Evolutionary conservation across 2,329 filamentous ascomycete genomes (phyloP).

Genomic region (Diplodia corticola): DNA sequence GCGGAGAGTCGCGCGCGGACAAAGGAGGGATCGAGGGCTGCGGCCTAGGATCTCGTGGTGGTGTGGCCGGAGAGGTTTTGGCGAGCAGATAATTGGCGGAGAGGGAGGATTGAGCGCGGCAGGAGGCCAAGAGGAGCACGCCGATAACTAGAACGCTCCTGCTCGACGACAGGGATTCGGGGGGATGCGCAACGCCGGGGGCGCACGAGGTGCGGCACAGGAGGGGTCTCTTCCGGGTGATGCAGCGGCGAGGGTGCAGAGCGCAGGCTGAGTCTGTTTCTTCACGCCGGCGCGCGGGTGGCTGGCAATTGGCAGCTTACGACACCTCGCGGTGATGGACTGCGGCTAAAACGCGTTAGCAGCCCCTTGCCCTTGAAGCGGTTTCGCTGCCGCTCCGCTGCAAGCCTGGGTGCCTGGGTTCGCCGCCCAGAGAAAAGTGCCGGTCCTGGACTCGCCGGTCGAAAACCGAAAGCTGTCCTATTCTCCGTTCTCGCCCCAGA

Average conservation of each 20-base stretch:
- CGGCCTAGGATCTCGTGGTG: background rate
- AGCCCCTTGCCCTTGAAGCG: conserved; percentile 19
- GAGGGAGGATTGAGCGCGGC: conserved; percentile 20
- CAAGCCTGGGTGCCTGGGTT: background rate
- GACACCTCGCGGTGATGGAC: conserved; percentile 9
- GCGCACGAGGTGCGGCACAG: conserved; percentile 11
- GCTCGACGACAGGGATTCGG: conserved; percentile 22
- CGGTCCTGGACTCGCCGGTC: background rate
- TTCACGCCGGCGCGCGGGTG: conserved; percentile 8
- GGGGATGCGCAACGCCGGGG: conserved; percentile 14
- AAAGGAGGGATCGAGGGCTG: background rate
- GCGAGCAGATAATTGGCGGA: conserved; percentile 20
- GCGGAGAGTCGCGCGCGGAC: background rate
- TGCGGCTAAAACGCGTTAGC: conserved; percentile 22
- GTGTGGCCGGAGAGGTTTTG: conserved; percentile 12
- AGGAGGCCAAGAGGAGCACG: conserved; percentile 23
- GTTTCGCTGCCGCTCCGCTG: conserved; percentile 7
- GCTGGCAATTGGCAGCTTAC: conserved; percentile 18
- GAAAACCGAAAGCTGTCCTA: conserved; percentile 18
- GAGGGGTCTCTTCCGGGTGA: background rate
- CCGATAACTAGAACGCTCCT: conserved; percentile 18
- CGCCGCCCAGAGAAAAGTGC: conserved; percentile 15
- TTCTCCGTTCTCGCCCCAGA: conserved; percentile 1
- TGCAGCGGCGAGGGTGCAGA: background rate
- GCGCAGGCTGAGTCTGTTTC: background rate